Evolutionary conservation across 495 filamentous ascomycete species (phyloP).

Genomic region (Penicillium nucicola): DNA sequence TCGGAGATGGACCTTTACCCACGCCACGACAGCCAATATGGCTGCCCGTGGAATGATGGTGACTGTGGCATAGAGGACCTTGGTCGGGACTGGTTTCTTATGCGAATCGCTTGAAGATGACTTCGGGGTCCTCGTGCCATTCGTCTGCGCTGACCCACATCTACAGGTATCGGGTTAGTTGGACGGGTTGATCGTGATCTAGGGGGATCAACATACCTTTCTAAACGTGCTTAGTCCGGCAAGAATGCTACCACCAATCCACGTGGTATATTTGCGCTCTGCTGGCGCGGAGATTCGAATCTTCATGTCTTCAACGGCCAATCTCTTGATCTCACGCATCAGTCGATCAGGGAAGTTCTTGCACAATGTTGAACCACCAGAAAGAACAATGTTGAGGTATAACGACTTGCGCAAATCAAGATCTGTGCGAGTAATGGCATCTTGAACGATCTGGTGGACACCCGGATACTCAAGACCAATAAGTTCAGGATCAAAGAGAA

Average conservation of each 20-base stretch:
- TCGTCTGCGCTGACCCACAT: slow-evolving; percentile 99
- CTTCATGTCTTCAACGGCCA: slow-evolving; percentile 97
- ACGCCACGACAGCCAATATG: not conserved
- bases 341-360: slow-evolving; percentile 95
- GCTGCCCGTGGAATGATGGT: not conserved
- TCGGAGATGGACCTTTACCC: not conserved
- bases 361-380: slow-evolving; percentile 86
- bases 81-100: slow-evolving; percentile 30
- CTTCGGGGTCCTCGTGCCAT: slow-evolving; percentile 99
- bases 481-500: slow-evolving; percentile 95
- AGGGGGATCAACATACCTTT: slow-evolving; percentile 67
- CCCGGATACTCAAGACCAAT: slow-evolving; percentile 97
- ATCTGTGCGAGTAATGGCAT: slow-evolving; percentile 95
- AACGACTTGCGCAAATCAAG: slow-evolving; percentile 91
- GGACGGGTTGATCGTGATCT: not conserved
- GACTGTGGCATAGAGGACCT: not conserved
- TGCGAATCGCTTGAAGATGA: slow-evolving; percentile 96
- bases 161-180: slow-evolving; percentile 44
- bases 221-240: slow-evolving; percentile 96
- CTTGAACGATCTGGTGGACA: slow-evolving; percentile 95
- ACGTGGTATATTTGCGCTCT: slow-evolving; percentile 96
- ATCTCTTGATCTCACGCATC: slow-evolving; percentile 82
- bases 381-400: slow-evolving; percentile 95
- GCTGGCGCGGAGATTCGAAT: slow-evolving; percentile 98
- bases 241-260: slow-evolving; percentile 98